Percentiles rank a stretch among this genome's conserved stretches.
Evolutionary conservation across 345 rosid species (phyloP).

Genomic region (Dovyalis caffra): DNA sequence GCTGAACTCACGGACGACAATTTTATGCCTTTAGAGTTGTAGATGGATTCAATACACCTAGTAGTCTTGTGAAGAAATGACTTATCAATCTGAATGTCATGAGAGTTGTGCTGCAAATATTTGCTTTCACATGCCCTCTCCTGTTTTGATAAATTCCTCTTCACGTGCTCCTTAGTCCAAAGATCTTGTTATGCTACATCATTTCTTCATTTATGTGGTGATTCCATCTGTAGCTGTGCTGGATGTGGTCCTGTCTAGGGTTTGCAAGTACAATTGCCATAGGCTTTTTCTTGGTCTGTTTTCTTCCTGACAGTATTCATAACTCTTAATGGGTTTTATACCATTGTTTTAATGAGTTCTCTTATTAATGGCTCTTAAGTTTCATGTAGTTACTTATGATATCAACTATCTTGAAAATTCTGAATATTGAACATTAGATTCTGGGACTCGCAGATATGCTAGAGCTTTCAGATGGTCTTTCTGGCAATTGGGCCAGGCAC

Average conservation of each 20-base stretch:
- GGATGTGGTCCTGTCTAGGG: background rate
- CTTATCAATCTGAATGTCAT: background rate
- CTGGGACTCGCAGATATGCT: slow-evolving; percentile 77
- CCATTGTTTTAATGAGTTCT: slow-evolving; percentile 8
- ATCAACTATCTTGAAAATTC: slow-evolving; percentile 36
- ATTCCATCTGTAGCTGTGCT: background rate
- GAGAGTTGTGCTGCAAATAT: background rate
- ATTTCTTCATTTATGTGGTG: background rate
- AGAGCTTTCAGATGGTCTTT: slow-evolving; percentile 65
- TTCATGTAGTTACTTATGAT: slow-evolving; percentile 31
- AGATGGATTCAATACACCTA: background rate
- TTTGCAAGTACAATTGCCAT: background rate
- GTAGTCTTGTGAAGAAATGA: slow-evolving; percentile 2
- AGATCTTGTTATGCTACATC: background rate
- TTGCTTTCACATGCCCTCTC: background rate
- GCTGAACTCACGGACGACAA: background rate
- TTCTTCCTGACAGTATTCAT: background rate
- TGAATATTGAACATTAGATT: slow-evolving; percentile 62
- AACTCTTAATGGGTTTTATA: slow-evolving; percentile 10
- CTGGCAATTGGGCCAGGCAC: slow-evolving; percentile 68
- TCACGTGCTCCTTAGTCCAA: background rate
- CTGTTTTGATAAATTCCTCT: background rate
- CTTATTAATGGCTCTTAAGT: slow-evolving; percentile 17
- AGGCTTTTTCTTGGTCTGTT: slow-evolving; percentile 4
- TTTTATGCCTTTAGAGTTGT: background rate